Percentiles rank a stretch among this genome's conserved stretches.
These are phyloP conservation scores for Phytophthora macrochlamydospora DNA, from an alignment of 352 stramenopile genomes.

Conservation along the genomic window DNA sequence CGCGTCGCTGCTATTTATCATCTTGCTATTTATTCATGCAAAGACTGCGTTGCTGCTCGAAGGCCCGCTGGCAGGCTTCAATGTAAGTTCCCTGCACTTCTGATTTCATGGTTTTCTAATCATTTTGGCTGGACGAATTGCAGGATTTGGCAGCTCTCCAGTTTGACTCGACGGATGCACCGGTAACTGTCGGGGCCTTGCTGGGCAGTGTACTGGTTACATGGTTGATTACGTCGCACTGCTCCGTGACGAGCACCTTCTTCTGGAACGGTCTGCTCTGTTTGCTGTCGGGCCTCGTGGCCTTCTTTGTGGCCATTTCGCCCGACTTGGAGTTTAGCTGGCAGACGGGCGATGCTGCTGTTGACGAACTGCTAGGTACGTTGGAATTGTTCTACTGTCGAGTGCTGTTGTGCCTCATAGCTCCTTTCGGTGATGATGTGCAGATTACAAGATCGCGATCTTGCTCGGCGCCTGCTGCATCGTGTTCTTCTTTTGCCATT, in stretches of 20 bases:
- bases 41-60: constrained; percentile 57
- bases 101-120: constrained; percentile 10
- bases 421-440: constrained; percentile 11
- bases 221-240: constrained; percentile 40
- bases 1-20: constrained; percentile 63
- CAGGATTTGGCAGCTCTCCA: constrained; percentile 60
- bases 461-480: constrained; percentile 59
- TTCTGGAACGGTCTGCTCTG: constrained; percentile 78
- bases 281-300: constrained; percentile 48
- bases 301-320: constrained; percentile 73
- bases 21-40: constrained; percentile 80
- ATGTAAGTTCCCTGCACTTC: constrained; percentile 30
- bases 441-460: constrained; percentile 89
- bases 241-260: constrained; percentile 56
- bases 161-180: constrained; percentile 59
- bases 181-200: constrained; percentile 47
- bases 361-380: constrained; percentile 78
- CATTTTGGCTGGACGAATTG: neutral
- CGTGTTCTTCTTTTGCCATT: constrained; percentile 73
- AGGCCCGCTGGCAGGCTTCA: constrained; percentile 56
- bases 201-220: constrained; percentile 41
- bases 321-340: constrained; percentile 63
- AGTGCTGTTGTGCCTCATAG: neutral
- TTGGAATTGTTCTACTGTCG: neutral
- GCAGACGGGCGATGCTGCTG: constrained; percentile 55